Evolutionary conservation across 495 filamentous ascomycete species (phyloP).

Genomic region (Aspergillus asperescens): DNA sequence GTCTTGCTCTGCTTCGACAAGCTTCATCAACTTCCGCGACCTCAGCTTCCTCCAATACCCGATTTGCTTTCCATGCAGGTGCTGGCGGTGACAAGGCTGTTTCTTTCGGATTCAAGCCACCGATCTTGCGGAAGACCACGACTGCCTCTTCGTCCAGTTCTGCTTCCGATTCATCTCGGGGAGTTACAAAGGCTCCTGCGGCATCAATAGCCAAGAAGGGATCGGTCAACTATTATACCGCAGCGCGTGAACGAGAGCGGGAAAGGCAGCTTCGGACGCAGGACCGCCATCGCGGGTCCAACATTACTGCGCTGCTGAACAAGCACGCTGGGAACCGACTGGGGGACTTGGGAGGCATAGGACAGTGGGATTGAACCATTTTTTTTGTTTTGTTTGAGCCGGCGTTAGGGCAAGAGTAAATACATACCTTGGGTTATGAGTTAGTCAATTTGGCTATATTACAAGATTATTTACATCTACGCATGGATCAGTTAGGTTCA

Average conservation of each 20-base stretch:
- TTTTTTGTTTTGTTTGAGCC: not conserved
- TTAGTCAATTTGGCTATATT: not conserved
- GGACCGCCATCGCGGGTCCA: slow-evolving; percentile 37
- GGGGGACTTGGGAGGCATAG: slow-evolving; percentile 29
- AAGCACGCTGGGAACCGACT: slow-evolving; percentile 35
- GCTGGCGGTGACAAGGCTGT: slow-evolving; percentile 30
- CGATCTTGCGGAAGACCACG: slow-evolving; percentile 72
- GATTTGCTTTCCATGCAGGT: slow-evolving; percentile 59
- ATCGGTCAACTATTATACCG: slow-evolving; percentile 75
- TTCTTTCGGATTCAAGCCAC: slow-evolving; percentile 61
- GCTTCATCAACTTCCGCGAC: slow-evolving; percentile 50
- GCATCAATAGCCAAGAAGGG: slow-evolving; percentile 63
- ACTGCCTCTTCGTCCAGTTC: slow-evolving; percentile 35
- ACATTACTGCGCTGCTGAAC: slow-evolving; percentile 33
- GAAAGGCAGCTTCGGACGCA: slow-evolving; percentile 52
- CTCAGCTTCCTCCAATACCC: slow-evolving; percentile 36
- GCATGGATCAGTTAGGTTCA: not conserved
- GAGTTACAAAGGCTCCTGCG: slow-evolving; percentile 37
- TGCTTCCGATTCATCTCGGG: slow-evolving; percentile 29
- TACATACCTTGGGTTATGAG: not conserved
- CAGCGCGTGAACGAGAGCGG: slow-evolving; percentile 66
- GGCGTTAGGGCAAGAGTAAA: slow-evolving; percentile 2
- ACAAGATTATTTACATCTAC: slow-evolving; percentile 6
- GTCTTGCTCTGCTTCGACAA: slow-evolving; percentile 69
- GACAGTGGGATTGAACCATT: slow-evolving; percentile 38